phyloP scores from a whole-genome alignment of 2,329 filamentous ascomycete genomes.

The Pseudogymnoascus sp. region DNA sequence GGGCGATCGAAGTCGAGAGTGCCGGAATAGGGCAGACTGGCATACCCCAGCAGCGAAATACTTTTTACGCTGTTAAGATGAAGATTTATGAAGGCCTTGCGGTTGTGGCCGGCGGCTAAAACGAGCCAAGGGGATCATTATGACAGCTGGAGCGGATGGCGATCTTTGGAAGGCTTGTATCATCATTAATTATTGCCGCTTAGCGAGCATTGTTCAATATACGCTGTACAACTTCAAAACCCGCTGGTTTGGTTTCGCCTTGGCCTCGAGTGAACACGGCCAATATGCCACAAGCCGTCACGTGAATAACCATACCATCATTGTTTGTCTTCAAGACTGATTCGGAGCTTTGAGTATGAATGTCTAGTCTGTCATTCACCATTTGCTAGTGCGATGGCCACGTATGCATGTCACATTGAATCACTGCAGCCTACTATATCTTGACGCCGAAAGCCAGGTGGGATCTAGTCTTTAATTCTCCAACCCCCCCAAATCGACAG shows the following conservation, averaged over 20 bases:
- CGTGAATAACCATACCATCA: constrained; percentile 2
- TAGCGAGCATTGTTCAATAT: constrained; percentile 2
- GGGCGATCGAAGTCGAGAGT: constrained; percentile 79
- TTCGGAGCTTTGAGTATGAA: not conserved
- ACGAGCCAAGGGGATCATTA: not conserved
- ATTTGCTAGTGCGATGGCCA: constrained; percentile 3
- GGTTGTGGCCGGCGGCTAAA: constrained; percentile 59
- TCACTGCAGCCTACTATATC: constrained; percentile 1
- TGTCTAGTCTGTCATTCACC: not conserved
- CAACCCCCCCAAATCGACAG: not conserved
- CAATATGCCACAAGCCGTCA: not conserved
- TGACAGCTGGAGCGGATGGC: not conserved
- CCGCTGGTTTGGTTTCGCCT: not conserved
- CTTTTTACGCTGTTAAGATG: constrained; percentile 79
- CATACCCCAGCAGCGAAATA: constrained; percentile 44
- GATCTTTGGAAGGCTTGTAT: not conserved
- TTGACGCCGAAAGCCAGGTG: not conserved
- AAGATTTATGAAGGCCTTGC: constrained; percentile 93
- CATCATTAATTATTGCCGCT: constrained; percentile 8
- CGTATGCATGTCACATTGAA: constrained; percentile 7
- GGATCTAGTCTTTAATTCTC: not conserved
- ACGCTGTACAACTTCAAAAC: constrained; percentile 3
- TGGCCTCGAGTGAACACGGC: not conserved
- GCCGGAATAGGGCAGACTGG: constrained; percentile 44
- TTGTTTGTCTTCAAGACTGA: not conserved